These are phyloP conservation scores for Lipomyces spencermartinsiae DNA, from an alignment of 805 yeast species.

Conservation along the genomic window DNA sequence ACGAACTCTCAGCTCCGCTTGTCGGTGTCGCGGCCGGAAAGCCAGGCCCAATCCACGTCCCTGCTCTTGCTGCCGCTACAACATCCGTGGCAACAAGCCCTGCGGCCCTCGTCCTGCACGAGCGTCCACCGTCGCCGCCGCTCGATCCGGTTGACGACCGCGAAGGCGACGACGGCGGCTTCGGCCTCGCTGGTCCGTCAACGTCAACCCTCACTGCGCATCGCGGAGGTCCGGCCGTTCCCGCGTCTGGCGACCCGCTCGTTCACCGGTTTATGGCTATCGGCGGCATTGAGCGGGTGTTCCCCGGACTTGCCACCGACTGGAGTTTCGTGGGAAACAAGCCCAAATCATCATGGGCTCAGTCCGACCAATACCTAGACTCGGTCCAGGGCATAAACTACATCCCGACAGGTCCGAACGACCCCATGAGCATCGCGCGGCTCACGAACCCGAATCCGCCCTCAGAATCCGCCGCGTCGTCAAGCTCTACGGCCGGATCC, in stretches of 20 bases:
- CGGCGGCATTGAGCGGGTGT: conserved; percentile 19
- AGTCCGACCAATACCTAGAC: not conserved
- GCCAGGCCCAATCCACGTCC: conserved; percentile 13
- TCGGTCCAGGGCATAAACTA: conserved; percentile 1
- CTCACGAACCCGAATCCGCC: conserved; percentile 40
- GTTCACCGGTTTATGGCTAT: conserved; percentile 17
- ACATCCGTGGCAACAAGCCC: not conserved
- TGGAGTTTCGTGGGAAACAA: not conserved
- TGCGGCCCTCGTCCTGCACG: not conserved
- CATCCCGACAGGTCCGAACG: conserved; percentile 18
- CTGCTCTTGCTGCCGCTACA: conserved; percentile 11
- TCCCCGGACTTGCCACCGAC: conserved; percentile 19
- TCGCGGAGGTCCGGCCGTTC: not conserved
- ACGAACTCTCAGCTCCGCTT: not conserved
- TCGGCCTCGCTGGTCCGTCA: conserved; percentile 9
- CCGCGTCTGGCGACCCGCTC: conserved; percentile 1
- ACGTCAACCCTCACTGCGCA: not conserved
- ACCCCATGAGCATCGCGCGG: conserved; percentile 43
- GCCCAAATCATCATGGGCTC: not conserved
- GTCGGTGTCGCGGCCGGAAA: conserved; percentile 3
- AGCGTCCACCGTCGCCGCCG: conserved; percentile 29
- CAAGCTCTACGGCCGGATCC: conserved; percentile 25
- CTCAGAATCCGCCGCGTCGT: conserved; percentile 35
- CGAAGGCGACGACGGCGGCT: conserved; percentile 9
- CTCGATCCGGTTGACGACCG: not conserved